Percentiles rank a stretch among this genome's conserved stretches.
phyloP scores from a whole-genome alignment of 345 rosid genomes.

The Syzygium oleosum region DNA sequence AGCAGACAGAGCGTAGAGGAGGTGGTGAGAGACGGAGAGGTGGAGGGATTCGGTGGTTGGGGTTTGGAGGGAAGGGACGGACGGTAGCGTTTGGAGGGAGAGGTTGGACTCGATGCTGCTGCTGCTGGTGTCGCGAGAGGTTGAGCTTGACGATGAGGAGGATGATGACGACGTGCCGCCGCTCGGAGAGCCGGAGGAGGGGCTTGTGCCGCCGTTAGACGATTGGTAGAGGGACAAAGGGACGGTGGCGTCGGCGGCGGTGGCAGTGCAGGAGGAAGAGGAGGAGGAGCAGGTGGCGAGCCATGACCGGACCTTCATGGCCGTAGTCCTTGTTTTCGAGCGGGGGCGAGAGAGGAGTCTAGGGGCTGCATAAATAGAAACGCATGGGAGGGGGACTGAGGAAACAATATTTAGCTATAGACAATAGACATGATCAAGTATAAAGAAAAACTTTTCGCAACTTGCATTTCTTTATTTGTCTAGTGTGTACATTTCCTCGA shows the following conservation, averaged over 20 bases:
- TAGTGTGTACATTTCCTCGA: background rate
- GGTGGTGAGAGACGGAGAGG: slow-evolving; percentile 29
- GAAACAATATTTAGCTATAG: background rate
- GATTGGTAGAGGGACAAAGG: background rate
- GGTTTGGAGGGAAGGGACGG: slow-evolving; percentile 64
- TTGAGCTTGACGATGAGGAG: background rate
- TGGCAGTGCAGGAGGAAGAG: slow-evolving; percentile 4
- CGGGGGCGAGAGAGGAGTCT: background rate
- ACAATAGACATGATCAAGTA: background rate
- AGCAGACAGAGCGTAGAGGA: slow-evolving; percentile 31
- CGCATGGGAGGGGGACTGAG: background rate
- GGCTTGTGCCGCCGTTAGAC: slow-evolving; percentile 12
- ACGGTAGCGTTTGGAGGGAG: slow-evolving; percentile 73
- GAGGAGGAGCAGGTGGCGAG: slow-evolving; percentile 17
- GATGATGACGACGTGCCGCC: slow-evolving; percentile 13
- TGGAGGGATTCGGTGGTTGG: slow-evolving; percentile 25
- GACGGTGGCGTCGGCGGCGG: slow-evolving; percentile 5
- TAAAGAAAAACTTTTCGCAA: background rate
- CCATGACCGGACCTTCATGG: slow-evolving; percentile 44
- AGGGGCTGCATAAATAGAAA: too few species aligned
- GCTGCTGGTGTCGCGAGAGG: slow-evolving; percentile 9
- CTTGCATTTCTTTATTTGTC: background rate
- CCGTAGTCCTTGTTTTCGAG: background rate
- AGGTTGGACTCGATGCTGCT: slow-evolving; percentile 59
- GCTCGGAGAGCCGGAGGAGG: background rate